Conservation (phyloP, 1,284 basidiomycete genomes). For the Meripilus lineatus region DNA sequence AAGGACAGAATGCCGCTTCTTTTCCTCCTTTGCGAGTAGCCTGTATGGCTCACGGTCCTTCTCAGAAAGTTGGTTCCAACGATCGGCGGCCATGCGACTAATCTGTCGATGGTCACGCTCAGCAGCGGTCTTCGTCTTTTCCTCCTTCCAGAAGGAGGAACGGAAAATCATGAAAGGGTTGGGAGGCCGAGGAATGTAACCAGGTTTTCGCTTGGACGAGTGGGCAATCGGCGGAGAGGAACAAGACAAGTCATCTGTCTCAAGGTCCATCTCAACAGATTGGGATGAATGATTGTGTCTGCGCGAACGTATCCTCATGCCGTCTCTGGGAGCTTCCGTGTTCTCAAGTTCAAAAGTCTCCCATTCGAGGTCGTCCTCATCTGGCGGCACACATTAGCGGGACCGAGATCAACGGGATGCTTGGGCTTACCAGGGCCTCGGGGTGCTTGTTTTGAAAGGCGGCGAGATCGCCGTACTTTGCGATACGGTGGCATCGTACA, state of each 20-base stretch:
- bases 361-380: constrained; percentile 10
- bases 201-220: constrained; percentile 35
- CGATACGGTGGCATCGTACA: constrained; percentile 8
- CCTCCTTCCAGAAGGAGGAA: constrained; percentile 56
- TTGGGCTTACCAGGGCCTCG: constrained; percentile 14
- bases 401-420: constrained; percentile 14
- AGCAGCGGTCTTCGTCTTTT: constrained; percentile 34
- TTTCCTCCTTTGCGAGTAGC: constrained; percentile 39
- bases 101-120: constrained; percentile 48
- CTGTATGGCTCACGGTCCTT: constrained; percentile 37
- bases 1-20: constrained; percentile 41
- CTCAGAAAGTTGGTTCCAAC: constrained; percentile 36
- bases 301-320: too few species aligned
- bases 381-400: constrained; percentile 7
- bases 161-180: constrained; percentile 86
- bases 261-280: too few species aligned
- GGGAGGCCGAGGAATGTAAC: constrained; percentile 67
- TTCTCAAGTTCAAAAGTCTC: not conserved
- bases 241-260: not conserved
- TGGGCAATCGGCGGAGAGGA: not conserved
- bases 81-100: constrained; percentile 42
- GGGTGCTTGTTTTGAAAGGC: constrained; percentile 14
- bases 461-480: constrained; percentile 16
- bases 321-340: not conserved
- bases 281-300: too few species aligned